These are phyloP conservation scores for Albophoma yamanashiensis DNA, from an alignment of 2,329 filamentous ascomycete genomes.

Conservation along the genomic window DNA sequence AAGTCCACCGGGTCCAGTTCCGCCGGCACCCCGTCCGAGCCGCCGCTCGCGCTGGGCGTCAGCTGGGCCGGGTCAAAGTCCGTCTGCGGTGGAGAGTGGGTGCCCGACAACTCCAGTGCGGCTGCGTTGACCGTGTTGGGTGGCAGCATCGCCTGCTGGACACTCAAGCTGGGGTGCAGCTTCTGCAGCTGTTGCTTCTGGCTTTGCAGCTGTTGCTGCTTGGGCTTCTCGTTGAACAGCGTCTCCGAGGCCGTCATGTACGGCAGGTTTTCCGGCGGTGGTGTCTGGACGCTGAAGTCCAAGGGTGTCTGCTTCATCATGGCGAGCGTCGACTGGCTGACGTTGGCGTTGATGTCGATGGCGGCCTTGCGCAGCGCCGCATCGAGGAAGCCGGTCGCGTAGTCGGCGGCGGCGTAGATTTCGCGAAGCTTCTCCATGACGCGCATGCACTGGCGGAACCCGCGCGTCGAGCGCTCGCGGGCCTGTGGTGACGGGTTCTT, in stretches of 20 bases:
- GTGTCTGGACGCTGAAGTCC: slow-evolving; percentile 33
- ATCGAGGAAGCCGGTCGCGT: slow-evolving; percentile 89
- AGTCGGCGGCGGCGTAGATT: slow-evolving; percentile 89
- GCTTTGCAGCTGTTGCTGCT: slow-evolving; percentile 5
- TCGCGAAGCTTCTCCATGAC: slow-evolving; percentile 82
- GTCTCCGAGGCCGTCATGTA: slow-evolving; percentile 31
- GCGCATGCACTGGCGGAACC: slow-evolving; percentile 86
- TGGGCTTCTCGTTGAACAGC: slow-evolving; percentile 22
- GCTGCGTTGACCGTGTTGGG: slow-evolving; percentile 27
- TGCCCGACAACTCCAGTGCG: slow-evolving; percentile 20
- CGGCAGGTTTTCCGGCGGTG: slow-evolving; percentile 40
- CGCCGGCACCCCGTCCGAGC: slow-evolving; percentile 26
- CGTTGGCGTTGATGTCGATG: slow-evolving; percentile 50
- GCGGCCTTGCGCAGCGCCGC: slow-evolving; percentile 81
- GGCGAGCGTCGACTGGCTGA: slow-evolving; percentile 18
- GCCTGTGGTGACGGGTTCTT: slow-evolving; percentile 67
- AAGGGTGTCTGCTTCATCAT: slow-evolving; percentile 25
- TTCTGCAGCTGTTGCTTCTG: not conserved
- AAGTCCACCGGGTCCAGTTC: slow-evolving; percentile 29
- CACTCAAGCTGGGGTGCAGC: not conserved
- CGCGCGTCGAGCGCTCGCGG: slow-evolving; percentile 61
- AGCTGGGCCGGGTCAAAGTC: slow-evolving; percentile 29
- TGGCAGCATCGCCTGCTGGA: slow-evolving; percentile 23
- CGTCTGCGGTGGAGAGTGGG: slow-evolving; percentile 33
- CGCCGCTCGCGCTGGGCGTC: slow-evolving; percentile 34